A percentile compares a stretch with the other conserved stretches of the same genome.
Evolutionary conservation across 2,329 filamentous ascomycete genomes (phyloP).

Genomic region (Apiospora arundinis): DNA sequence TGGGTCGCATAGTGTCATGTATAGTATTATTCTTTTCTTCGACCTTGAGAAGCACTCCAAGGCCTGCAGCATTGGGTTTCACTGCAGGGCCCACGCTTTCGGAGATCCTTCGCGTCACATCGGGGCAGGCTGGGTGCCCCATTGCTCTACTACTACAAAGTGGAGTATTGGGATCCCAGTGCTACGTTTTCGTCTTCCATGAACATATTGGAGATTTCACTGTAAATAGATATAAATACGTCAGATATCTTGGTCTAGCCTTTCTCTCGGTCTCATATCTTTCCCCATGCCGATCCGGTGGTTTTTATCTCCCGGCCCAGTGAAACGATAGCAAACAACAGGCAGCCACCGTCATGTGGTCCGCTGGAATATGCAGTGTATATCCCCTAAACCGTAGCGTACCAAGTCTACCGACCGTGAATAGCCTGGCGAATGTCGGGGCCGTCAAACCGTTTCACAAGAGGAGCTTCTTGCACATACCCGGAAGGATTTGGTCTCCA

Average conservation of each 20-base stretch:
- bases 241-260: background rate
- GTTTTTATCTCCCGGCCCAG: background rate
- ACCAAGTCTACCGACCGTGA: background rate
- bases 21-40: background rate
- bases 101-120: background rate
- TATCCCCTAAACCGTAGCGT: background rate
- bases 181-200: background rate
- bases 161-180: background rate
- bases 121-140: background rate
- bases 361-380: background rate
- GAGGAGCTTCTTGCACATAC: background rate
- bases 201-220: background rate
- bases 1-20: no score
- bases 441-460: conserved; percentile 1
- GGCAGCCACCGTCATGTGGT: background rate
- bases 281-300: background rate
- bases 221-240: background rate
- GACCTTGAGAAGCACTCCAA: background rate
- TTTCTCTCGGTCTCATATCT: background rate
- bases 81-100: background rate
- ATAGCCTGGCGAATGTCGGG: conserved; percentile 1
- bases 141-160: background rate
- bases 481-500: conserved; percentile 12
- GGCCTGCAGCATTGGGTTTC: background rate
- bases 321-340: background rate